Evolutionary conservation across 306 rosid species (phyloP).

Genomic region (Cicer chorassanicum): DNA sequence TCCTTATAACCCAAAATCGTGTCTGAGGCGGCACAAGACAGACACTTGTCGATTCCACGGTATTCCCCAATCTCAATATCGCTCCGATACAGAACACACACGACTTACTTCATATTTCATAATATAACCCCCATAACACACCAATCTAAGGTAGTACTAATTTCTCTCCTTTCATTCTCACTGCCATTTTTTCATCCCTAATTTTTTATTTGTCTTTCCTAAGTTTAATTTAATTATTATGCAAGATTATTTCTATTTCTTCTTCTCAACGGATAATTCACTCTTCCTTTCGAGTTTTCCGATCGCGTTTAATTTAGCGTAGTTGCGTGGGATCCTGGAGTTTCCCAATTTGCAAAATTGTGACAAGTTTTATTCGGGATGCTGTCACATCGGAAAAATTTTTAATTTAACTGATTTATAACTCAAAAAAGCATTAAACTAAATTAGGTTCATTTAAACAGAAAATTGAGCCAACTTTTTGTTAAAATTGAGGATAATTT

Average conservation of each 20-base stretch:
- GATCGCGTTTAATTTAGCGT: not conserved
- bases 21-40: constrained; percentile 43
- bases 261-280: no score
- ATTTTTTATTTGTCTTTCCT: not conserved
- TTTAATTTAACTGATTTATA: constrained; percentile 16
- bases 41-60: constrained; percentile 82
- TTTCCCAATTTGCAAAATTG: constrained; percentile 8
- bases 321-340: constrained; percentile 11
- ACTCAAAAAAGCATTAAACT: not conserved
- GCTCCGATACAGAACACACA: not conserved
- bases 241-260: no score
- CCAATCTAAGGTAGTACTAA: no score
- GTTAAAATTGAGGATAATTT: not conserved
- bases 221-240: no score
- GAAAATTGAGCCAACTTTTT: constrained; percentile 24
- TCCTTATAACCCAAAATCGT: constrained; percentile 56
- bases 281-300: no score
- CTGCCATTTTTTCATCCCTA: not conserved
- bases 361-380: no score
- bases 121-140: no score
- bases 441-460: no score
- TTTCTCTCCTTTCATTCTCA: constrained; percentile 2
- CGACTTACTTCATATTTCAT: no score
- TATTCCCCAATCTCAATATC: constrained; percentile 39
- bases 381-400: constrained; percentile 9